phyloP scores from a whole-genome alignment of 2,329 filamentous ascomycete species.

The Penicillium occitanis region DNA sequence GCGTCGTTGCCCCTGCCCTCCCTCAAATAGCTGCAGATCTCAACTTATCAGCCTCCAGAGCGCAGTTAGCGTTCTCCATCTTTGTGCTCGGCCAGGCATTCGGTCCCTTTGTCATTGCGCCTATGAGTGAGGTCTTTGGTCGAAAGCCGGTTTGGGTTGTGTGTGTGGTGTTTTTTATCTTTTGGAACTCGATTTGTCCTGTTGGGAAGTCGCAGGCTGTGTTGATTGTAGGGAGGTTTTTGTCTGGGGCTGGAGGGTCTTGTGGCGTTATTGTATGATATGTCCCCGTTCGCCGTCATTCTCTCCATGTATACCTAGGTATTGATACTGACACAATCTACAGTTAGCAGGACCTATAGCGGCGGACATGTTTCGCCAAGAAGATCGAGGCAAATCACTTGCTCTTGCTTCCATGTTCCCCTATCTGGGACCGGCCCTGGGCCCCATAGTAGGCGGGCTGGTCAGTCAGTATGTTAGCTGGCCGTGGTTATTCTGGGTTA shows the following conservation, averaged over 20 bases:
- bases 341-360: slow-evolving; percentile 19
- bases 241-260: slow-evolving; percentile 64
- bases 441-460: slow-evolving; percentile 17
- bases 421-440: slow-evolving; percentile 17
- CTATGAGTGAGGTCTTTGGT: slow-evolving; percentile 65
- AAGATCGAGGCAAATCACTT: slow-evolving; percentile 19
- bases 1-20: slow-evolving; percentile 48
- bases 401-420: slow-evolving; percentile 19
- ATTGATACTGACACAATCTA: background rate
- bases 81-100: slow-evolving; percentile 62
- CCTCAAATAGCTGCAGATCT: slow-evolving; percentile 49
- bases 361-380: slow-evolving; percentile 16
- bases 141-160: slow-evolving; percentile 56
- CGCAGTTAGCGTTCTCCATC: slow-evolving; percentile 59
- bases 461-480: slow-evolving; percentile 19
- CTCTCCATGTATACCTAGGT: background rate
- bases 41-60: slow-evolving; percentile 43
- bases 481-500: slow-evolving; percentile 20
- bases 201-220: slow-evolving; percentile 55
- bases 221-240: slow-evolving; percentile 61
- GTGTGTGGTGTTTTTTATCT: slow-evolving; percentile 59
- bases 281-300: background rate
- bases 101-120: slow-evolving; percentile 59
- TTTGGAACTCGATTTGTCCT: slow-evolving; percentile 65
- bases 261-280: slow-evolving; percentile 12